These are phyloP conservation scores for Hemisphaericaspora nanyangensis DNA, from an alignment of 805 yeast genomes.

Conservation along the genomic window DNA sequence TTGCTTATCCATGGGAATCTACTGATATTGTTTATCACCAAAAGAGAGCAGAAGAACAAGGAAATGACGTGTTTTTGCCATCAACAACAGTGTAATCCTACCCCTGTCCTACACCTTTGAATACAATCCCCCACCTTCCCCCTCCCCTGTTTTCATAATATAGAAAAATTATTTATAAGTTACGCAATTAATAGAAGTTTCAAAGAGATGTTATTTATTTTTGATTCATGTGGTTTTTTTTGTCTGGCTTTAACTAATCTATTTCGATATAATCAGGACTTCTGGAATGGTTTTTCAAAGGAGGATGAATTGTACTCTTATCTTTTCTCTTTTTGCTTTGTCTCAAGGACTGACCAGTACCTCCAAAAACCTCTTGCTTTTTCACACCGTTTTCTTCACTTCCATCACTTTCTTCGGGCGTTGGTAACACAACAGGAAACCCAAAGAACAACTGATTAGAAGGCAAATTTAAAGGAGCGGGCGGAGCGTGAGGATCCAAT, in stretches of 20 bases:
- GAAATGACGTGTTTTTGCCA: constrained; percentile 55
- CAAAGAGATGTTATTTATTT: not conserved
- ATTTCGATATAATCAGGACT: constrained; percentile 82
- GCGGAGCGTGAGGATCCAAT: constrained; percentile 55
- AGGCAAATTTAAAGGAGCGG: constrained; percentile 71
- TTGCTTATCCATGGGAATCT: constrained; percentile 86
- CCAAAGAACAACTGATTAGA: constrained; percentile 92
- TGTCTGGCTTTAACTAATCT: constrained; percentile 37
- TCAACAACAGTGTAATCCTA: constrained; percentile 14
- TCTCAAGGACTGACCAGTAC: constrained; percentile 75
- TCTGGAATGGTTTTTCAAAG: constrained; percentile 59
- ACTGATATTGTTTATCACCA: constrained; percentile 73
- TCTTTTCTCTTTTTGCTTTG: constrained; percentile 69
- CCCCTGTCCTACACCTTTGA: too few species aligned
- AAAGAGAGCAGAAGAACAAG: constrained; percentile 68
- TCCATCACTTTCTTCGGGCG: constrained; percentile 24
- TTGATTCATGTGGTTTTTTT: not conserved
- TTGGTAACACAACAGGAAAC: constrained; percentile 63
- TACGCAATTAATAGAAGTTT: not conserved
- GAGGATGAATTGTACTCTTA: constrained; percentile 41
- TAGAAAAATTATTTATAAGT: not conserved
- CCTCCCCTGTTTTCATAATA: not conserved
- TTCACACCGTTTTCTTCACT: constrained; percentile 26
- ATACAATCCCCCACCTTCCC: not conserved
- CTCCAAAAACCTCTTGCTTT: constrained; percentile 39